Percentiles rank a stretch among this genome's conserved stretches.
These are phyloP conservation scores for Kodamaea suecica DNA, from an alignment of 1,139 yeast genomes.

Conservation along the genomic window DNA sequence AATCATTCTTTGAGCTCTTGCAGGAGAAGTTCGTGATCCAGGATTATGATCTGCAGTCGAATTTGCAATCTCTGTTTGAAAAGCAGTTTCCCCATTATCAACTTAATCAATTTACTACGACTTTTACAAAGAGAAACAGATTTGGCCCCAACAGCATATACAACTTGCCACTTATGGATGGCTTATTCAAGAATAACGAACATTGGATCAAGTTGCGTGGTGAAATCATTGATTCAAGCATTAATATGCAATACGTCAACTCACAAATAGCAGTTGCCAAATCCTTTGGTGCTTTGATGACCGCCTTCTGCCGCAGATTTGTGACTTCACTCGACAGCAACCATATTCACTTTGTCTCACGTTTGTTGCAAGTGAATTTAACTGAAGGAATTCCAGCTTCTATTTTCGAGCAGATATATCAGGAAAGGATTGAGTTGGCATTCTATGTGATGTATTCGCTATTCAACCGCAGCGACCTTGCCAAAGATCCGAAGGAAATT, in stretches of 20 bases:
- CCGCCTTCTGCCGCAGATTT: slow-evolving; percentile 54
- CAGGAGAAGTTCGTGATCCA: slow-evolving; percentile 29
- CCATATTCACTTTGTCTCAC: slow-evolving; percentile 44
- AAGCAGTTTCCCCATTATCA: slow-evolving; percentile 45
- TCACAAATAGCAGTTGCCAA: slow-evolving; percentile 70
- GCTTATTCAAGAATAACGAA: slow-evolving; percentile 44
- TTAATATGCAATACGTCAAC: slow-evolving; percentile 60
- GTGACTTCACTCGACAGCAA: slow-evolving; percentile 31
- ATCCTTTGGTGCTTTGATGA: slow-evolving; percentile 74
- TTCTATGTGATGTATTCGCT: slow-evolving; percentile 59
- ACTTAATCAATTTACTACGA: slow-evolving; percentile 54
- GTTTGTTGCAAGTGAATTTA: slow-evolving; percentile 51
- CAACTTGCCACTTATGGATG: slow-evolving; percentile 62
- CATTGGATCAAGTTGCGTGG: slow-evolving; percentile 52
- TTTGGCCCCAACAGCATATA: slow-evolving; percentile 57
- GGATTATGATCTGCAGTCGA: slow-evolving; percentile 23
- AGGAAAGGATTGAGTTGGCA: slow-evolving; percentile 65
- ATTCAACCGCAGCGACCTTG: slow-evolving; percentile 27
- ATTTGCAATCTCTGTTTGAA: slow-evolving; percentile 51
- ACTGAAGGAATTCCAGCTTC: slow-evolving; percentile 52
- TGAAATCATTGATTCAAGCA: slow-evolving; percentile 57
- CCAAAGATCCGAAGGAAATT: slow-evolving; percentile 25
- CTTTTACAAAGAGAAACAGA: slow-evolving; percentile 44
- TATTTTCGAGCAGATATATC: slow-evolving; percentile 49
- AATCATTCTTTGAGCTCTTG: slow-evolving; percentile 30